phyloP scores from a whole-genome alignment of 1,284 basidiomycete species.

The Puccinia triticina region DNA sequence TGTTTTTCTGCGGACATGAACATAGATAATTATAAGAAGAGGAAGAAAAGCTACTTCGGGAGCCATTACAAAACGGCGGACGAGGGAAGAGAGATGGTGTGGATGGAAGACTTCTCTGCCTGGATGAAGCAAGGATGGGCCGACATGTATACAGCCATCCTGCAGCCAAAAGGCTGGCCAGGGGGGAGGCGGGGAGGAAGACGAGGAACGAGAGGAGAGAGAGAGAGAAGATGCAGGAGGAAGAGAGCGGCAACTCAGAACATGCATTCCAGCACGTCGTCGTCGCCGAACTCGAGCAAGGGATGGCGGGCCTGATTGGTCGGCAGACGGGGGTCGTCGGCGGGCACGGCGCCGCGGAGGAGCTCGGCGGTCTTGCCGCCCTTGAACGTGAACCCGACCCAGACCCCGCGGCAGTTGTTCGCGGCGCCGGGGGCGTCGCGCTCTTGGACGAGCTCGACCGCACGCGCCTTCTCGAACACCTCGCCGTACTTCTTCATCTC shows the following conservation, averaged over 20 bases:
- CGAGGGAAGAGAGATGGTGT: not conserved
- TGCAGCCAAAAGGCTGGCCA: no score
- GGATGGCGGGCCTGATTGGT: not conserved
- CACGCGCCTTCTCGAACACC: conserved; percentile 93
- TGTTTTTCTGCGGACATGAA: no score
- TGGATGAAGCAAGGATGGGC: no score
- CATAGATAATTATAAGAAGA: no score
- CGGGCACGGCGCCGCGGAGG: conserved; percentile 21
- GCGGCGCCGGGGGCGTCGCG: conserved; percentile 70
- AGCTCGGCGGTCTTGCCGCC: conserved; percentile 50
- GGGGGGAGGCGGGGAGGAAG: no score
- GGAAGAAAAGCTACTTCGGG: no score
- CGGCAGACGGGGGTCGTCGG: not conserved
- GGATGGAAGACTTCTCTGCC: not conserved
- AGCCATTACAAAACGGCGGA: no score
- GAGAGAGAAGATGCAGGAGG: not conserved
- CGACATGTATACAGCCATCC: no score
- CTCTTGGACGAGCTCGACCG: conserved; percentile 88
- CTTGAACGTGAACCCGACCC: conserved; percentile 93
- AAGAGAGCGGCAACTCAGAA: not conserved
- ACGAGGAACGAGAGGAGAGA: not conserved
- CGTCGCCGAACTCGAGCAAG: not conserved
- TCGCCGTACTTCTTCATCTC: conserved; percentile 94
- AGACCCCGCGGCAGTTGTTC: conserved; percentile 69
- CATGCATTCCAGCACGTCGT: conserved; percentile 24